Evolutionary conservation across 2,329 filamentous ascomycete genomes (phyloP), one percentile per base, ranked within the genome.

Genomic region (Fusarium mexicanum): DNA sequence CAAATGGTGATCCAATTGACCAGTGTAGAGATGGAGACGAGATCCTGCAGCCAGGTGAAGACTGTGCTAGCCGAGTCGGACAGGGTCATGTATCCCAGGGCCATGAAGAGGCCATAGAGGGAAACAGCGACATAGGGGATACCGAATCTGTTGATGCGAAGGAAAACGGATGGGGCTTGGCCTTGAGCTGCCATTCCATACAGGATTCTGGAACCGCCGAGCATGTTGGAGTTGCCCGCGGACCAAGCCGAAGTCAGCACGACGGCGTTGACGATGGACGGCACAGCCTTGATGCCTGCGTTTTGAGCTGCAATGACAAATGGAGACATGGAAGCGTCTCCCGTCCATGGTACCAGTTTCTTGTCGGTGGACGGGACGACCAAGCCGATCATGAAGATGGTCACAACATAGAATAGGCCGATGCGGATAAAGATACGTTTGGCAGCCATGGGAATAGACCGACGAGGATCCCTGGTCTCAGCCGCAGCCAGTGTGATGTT

Each of bases 1-100:
- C 51, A 44, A 12, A 65, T 60, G 31, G 35, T 51, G 4, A 51
- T 53, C 61, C 53, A 67, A 20, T 66, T 67, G 18, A 60, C 53
- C 8, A 66, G 24, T 10, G 41, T 66, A 6, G 53, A 44, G 33
- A 60, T 67, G 7, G 62, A 51, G 24, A 60, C 33, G 11, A 68
- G 29, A 10, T 68, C 47, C 29, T 66, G 41, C 18, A 68, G 40
- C 62, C 62, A 66, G 13, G 26, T 68, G 41, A 68, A 66, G n/a
- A 61, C 53, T 12, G 41, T 60, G 10, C 44, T 51, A 22, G 53
- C 63, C 17, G 46, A 44, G 29, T 66, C 33, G 31, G 65, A 66
- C 6, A 31, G 6, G 4, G 61, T 66, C 35, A 66, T 37, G 26
- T 68, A 68, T 31, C 46, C 62, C 16, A 61, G 62, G 4, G 53